Percentiles rank a stretch among this genome's conserved stretches.
Evolutionary conservation across 805 yeast species (phyloP).

Genomic region (Metschnikowia chrysomelidarum): DNA sequence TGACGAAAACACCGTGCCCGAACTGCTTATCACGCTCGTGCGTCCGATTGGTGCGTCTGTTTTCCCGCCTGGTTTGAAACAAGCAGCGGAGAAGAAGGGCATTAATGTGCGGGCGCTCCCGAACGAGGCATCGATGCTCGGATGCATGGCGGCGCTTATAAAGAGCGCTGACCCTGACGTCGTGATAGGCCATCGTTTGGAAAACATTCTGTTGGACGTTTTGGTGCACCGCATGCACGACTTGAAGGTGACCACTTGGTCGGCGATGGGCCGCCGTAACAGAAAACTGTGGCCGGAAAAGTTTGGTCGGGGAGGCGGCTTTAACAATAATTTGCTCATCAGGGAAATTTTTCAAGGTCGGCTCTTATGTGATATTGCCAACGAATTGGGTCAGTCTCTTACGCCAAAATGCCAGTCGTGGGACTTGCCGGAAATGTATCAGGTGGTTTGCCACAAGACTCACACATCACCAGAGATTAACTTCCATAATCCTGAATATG

Average conservation of each 20-base stretch:
- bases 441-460: slow-evolving; percentile 66
- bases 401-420: slow-evolving; percentile 91
- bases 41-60: slow-evolving; percentile 69
- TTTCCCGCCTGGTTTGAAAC: slow-evolving; percentile 75
- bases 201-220: slow-evolving; percentile 73
- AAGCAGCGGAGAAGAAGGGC: slow-evolving; percentile 54
- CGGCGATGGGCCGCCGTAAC: slow-evolving; percentile 77
- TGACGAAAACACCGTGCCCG: slow-evolving; percentile 58
- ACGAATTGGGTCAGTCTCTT: slow-evolving; percentile 91
- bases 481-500: slow-evolving; percentile 61
- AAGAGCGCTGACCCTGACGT: slow-evolving; percentile 87
- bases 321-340: slow-evolving; percentile 53
- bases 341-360: slow-evolving; percentile 81
- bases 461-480: slow-evolving; percentile 69
- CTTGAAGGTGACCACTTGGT: slow-evolving; percentile 71
- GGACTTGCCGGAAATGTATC: slow-evolving; percentile 91
- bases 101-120: slow-evolving; percentile 57
- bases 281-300: slow-evolving; percentile 76
- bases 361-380: slow-evolving; percentile 86
- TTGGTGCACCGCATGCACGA: slow-evolving; percentile 79
- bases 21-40: slow-evolving; percentile 65
- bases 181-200: slow-evolving; percentile 82
- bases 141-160: slow-evolving; percentile 69
- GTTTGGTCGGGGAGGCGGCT: slow-evolving; percentile 54
- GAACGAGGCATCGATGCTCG: slow-evolving; percentile 71